Evolutionary conservation across 2,329 filamentous ascomycete species (phyloP).

Genomic region (Pseudocercospora macadamiae): DNA sequence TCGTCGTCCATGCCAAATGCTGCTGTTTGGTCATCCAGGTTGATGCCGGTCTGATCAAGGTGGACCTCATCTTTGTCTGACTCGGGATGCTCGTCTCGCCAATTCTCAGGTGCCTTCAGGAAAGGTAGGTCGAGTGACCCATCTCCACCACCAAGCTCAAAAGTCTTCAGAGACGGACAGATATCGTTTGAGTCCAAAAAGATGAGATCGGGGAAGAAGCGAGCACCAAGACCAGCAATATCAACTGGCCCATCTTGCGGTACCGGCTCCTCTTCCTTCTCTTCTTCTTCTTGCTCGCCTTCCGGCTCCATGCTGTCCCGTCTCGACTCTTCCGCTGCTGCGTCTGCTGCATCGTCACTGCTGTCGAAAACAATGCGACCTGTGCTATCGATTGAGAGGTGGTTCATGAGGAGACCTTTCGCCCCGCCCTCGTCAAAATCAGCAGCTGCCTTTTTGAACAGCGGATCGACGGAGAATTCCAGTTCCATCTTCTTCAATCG

Average conservation of each 20-base stretch:
- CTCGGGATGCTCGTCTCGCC: slow-evolving; percentile 63
- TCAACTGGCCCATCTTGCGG: slow-evolving; percentile 74
- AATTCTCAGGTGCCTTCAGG: slow-evolving; percentile 81
- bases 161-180: slow-evolving; percentile 91
- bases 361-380: slow-evolving; percentile 98
- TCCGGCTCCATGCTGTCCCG: slow-evolving; percentile 45
- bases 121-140: slow-evolving; percentile 89
- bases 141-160: slow-evolving; percentile 85
- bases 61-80: slow-evolving; percentile 63
- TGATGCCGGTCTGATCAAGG: slow-evolving; percentile 51
- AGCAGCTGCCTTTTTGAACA: slow-evolving; percentile 99
- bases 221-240: slow-evolving; percentile 70
- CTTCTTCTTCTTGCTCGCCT: slow-evolving; percentile 48
- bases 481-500: slow-evolving; percentile 97
- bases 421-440: slow-evolving; percentile 98
- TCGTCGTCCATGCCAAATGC: slow-evolving; percentile 67
- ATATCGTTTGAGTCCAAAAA: slow-evolving; percentile 84
- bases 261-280: slow-evolving; percentile 44
- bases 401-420: slow-evolving; percentile 91
- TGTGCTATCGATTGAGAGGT: slow-evolving; percentile 90
- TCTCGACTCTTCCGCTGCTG: slow-evolving; percentile 41
- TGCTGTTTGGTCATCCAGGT: slow-evolving; percentile 46
- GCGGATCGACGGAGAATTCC: slow-evolving; percentile 91
- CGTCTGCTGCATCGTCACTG: slow-evolving; percentile 77
- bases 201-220: slow-evolving; percentile 83